phyloP scores from a whole-genome alignment of 805 yeast species.

The Sungouiozyma ichnusensis region DNA sequence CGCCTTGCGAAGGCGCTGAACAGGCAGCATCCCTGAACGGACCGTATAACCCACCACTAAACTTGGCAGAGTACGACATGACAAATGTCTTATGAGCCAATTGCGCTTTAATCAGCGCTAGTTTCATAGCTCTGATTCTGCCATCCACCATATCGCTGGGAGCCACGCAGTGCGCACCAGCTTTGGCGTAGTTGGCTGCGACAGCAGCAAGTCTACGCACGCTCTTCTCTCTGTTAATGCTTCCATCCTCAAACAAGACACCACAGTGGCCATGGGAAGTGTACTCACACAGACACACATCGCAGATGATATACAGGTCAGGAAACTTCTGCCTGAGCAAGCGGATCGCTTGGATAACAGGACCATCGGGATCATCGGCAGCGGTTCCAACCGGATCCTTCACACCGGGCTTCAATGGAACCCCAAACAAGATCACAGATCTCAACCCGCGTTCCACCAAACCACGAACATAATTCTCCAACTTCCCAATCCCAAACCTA shows the following conservation, averaged over 20 bases:
- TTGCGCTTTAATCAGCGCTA: slow-evolving; percentile 67
- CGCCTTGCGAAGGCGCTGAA: slow-evolving; percentile 80
- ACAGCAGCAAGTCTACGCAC: slow-evolving; percentile 85
- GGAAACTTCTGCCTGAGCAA: slow-evolving; percentile 61
- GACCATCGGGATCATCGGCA: slow-evolving; percentile 95
- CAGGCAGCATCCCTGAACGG: slow-evolving; percentile 98
- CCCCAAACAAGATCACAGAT: slow-evolving; percentile 88
- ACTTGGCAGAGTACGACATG: slow-evolving; percentile 91
- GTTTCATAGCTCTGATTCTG: slow-evolving; percentile 76
- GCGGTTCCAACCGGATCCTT: slow-evolving; percentile 79
- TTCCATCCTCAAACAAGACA: slow-evolving; percentile 74
- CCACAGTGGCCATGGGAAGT: slow-evolving; percentile 99
- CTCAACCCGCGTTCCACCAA: slow-evolving; percentile 73
- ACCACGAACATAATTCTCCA: slow-evolving; percentile 58
- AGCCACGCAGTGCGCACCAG: slow-evolving; percentile 93
- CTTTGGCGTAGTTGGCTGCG: slow-evolving; percentile 88
- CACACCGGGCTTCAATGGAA: slow-evolving; percentile 60
- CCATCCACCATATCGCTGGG: slow-evolving; percentile 99
- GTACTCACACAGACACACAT: slow-evolving; percentile 93
- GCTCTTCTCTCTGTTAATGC: slow-evolving; percentile 62
- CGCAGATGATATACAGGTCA: slow-evolving; percentile 77
- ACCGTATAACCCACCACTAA: slow-evolving; percentile 83
- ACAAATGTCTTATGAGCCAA: slow-evolving; percentile 82
- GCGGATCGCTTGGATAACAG: slow-evolving; percentile 75
- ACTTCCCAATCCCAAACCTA: slow-evolving; percentile 72